Conservation (phyloP, 202 grass and related monocot species). For the Alloteropsis angusta region DNA sequence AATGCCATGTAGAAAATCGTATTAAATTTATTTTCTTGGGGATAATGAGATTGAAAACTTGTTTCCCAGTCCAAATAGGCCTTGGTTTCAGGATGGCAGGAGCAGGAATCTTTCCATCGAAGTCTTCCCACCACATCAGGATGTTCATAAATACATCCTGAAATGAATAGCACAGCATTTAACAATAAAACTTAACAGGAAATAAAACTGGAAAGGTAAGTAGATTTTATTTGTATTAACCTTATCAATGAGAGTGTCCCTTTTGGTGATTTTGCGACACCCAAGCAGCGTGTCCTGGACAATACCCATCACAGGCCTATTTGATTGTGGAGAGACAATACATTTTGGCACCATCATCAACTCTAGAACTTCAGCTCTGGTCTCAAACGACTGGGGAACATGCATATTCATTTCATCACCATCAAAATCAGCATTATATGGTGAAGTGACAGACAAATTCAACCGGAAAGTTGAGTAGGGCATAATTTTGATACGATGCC, state of each 20-base stretch:
- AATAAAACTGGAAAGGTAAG: background rate
- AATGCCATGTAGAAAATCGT: constrained; percentile 69
- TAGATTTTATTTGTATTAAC: constrained; percentile 6
- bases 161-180: background rate
- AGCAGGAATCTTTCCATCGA: constrained; percentile 87
- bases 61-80: constrained; percentile 94
- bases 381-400: constrained; percentile 92
- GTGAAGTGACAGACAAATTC: constrained; percentile 91
- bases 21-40: constrained; percentile 92
- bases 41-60: constrained; percentile 97
- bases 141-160: constrained; percentile 99
- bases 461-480: constrained; percentile 91
- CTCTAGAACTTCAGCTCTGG: constrained; percentile 85
- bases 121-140: constrained; percentile 99
- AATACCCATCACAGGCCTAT: constrained; percentile 96
- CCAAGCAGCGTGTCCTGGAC: constrained; percentile 90
- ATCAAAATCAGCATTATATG: constrained; percentile 99
- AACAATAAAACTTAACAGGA: background rate
- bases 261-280: constrained; percentile 90
- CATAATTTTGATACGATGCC: constrained; percentile 94
- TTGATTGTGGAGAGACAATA: constrained; percentile 86
- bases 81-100: constrained; percentile 88
- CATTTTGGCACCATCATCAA: constrained; percentile 99
- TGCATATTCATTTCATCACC: constrained; percentile 99
- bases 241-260: constrained; percentile 97